phyloP scores from a whole-genome alignment of 176 grass and related monocot genomes.

The Luzula sylvatica region DNA sequence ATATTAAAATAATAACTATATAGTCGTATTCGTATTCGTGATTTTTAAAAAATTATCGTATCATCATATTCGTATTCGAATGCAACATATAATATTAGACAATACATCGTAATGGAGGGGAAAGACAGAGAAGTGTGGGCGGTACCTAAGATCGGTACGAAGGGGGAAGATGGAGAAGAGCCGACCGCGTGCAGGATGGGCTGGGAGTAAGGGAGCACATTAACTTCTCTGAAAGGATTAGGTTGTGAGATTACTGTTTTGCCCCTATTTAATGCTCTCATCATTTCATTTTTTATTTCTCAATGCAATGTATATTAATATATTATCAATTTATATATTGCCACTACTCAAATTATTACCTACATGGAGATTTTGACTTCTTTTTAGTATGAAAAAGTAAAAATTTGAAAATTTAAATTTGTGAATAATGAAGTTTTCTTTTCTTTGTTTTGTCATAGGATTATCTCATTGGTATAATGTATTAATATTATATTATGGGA shows the following conservation, averaged over 20 bases:
- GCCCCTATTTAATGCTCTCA: neutral
- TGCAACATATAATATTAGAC: no score
- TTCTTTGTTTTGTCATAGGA: neutral
- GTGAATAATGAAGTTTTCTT: neutral
- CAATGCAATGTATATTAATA: no score
- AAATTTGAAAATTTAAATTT: no score
- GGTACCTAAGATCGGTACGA: neutral
- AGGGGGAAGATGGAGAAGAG: neutral
- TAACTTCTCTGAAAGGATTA: neutral
- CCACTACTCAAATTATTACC: no score
- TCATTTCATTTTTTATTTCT: neutral
- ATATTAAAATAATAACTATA: no score
- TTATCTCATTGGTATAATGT: neutral
- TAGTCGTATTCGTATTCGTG: no score
- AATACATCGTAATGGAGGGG: no score
- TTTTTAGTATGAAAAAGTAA: no score
- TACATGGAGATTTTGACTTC: no score
- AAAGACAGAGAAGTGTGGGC: neutral
- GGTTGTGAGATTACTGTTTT: neutral
- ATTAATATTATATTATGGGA: neutral
- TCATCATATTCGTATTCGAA: no score
- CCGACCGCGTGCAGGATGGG: constrained; percentile 19
- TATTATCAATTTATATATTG: no score
- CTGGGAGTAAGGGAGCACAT: constrained; percentile 15
- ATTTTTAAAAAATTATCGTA: no score